phyloP scores from a whole-genome alignment of 768 basidiomycete genomes.

The Cyclocybe cylindracea region DNA sequence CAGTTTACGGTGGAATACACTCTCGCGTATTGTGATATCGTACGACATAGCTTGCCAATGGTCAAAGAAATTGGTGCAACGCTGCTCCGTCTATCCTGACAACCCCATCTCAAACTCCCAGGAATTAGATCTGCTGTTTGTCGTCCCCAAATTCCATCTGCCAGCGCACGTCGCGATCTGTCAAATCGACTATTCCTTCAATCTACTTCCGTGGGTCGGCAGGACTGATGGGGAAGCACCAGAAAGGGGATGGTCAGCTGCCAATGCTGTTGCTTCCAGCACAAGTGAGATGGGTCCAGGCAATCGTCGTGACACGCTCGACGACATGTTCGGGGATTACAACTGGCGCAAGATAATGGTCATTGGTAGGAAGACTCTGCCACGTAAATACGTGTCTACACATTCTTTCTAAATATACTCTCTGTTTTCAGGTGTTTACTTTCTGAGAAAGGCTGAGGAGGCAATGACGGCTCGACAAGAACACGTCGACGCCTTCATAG shows the following conservation, averaged over 20 bases:
- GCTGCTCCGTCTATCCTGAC: slow-evolving; percentile 10
- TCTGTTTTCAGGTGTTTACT: slow-evolving; percentile 3
- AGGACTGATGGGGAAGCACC: slow-evolving; percentile 35
- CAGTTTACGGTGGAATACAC: slow-evolving; percentile 8
- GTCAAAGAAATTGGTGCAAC: slow-evolving; percentile 15
- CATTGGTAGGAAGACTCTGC: slow-evolving; percentile 16
- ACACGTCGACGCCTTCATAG: slow-evolving; percentile 3
- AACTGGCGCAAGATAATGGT: slow-evolving; percentile 33
- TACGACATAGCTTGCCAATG: slow-evolving; percentile 27
- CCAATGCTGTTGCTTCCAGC: slow-evolving; percentile 30
- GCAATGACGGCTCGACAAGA: slow-evolving; percentile 9
- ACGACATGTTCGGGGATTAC: slow-evolving; percentile 35
- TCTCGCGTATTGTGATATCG: slow-evolving; percentile 13
- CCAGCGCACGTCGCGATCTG: slow-evolving; percentile 17
- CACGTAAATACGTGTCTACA: not conserved
- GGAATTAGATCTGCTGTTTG: too few relatives aligned
- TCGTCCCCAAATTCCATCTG: slow-evolving; percentile 28
- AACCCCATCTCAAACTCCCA: not conserved
- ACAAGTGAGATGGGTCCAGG: slow-evolving; percentile 39
- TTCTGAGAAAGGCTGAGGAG: slow-evolving; percentile 14
- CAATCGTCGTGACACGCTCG: slow-evolving; percentile 26
- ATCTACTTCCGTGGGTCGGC: slow-evolving; percentile 29
- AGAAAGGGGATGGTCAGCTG: slow-evolving; percentile 29
- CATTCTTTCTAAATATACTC: not conserved
- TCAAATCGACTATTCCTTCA: slow-evolving; percentile 16